These are phyloP conservation scores for Ilyonectria robusta DNA, from an alignment of 2,329 filamentous ascomycete genomes.

Conservation along the genomic window DNA sequence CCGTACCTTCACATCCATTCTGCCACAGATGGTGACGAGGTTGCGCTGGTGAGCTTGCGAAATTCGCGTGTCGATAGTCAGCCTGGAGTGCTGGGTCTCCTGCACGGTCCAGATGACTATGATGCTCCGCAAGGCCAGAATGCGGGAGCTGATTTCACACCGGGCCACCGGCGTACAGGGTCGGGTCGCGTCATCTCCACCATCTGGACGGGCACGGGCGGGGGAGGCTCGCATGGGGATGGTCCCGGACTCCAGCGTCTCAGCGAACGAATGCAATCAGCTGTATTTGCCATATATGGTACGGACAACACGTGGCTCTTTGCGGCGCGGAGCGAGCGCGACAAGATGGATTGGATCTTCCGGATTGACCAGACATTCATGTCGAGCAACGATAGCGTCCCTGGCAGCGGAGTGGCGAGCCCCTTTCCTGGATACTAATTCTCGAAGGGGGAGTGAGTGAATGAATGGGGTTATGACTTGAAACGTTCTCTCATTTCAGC, in stretches of 20 bases:
- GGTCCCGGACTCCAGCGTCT: constrained; percentile 64
- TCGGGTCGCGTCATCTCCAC: constrained; percentile 69
- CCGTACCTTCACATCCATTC: constrained; percentile 95
- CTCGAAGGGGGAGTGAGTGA: constrained; percentile 36
- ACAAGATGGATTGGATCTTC: constrained; percentile 98
- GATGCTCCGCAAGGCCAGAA: constrained; percentile 53
- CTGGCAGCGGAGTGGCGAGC: constrained; percentile 55
- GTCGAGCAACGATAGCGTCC: constrained; percentile 60
- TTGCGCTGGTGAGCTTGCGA: constrained; percentile 88
- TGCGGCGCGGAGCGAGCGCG: constrained; percentile 87
- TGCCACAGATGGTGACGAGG: constrained; percentile 88
- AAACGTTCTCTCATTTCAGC: constrained; percentile 45
- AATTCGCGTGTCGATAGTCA: constrained; percentile 94
- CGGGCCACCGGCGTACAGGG: constrained; percentile 63
- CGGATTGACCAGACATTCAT: constrained; percentile 87
- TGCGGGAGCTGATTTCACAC: constrained; percentile 56
- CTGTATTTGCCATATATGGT: constrained; percentile 95
- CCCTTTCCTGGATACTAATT: constrained; percentile 52
- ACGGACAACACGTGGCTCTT: constrained; percentile 97
- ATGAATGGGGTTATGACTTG: constrained; percentile 48
- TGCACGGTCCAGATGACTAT: constrained; percentile 67
- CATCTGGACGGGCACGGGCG: constrained; percentile 66
- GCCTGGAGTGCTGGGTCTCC: constrained; percentile 85
- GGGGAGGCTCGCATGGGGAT: constrained; percentile 44
- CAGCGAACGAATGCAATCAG: constrained; percentile 73